A percentile compares a stretch with the other conserved stretches of the same genome.
Conservation (phyloP, 176 grass and related monocot species). For the Aegilops umbellulata region DNA sequence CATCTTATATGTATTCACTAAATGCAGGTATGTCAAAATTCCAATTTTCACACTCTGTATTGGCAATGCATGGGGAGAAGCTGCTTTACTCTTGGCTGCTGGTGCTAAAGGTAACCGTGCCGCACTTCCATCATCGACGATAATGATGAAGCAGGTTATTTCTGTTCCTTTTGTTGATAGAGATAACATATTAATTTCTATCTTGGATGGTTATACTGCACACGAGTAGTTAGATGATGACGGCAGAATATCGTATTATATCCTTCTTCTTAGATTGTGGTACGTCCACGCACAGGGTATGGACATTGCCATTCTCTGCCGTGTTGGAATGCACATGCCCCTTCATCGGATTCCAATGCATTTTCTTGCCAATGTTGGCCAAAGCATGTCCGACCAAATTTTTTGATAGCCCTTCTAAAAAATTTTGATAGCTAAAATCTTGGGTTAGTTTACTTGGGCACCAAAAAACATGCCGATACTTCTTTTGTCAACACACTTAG, state of each 20-base stretch:
- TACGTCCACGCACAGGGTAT: neutral
- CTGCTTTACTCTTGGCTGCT: conserved; percentile 90
- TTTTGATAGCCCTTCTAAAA: too few relatives aligned
- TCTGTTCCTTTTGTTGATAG: conserved; percentile 30
- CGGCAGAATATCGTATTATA: neutral
- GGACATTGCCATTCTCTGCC: neutral
- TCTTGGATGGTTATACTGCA: neutral
- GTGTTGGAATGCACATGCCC: neutral
- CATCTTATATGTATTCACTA: conserved; percentile 19
- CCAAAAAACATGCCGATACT: neutral
- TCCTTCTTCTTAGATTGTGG: neutral
- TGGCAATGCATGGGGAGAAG: conserved; percentile 97
- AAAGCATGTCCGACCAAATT: neutral
- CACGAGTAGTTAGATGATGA: neutral
- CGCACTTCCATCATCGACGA: conserved; percentile 88
- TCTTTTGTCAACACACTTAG: conserved; percentile 1
- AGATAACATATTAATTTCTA: neutral
- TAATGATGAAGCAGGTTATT: conserved; percentile 97
- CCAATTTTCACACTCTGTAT: conserved; percentile 95
- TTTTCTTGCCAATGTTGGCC: too few relatives aligned
- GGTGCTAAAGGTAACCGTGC: conserved; percentile 81
- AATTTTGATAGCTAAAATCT: too few relatives aligned
- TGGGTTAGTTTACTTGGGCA: neutral
- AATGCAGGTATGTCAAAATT: conserved; percentile 60
- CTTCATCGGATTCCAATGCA: neutral